These are phyloP conservation scores for Orbilia ellipsospora DNA, from an alignment of 2,329 filamentous ascomycete species.

Conservation along the genomic window DNA sequence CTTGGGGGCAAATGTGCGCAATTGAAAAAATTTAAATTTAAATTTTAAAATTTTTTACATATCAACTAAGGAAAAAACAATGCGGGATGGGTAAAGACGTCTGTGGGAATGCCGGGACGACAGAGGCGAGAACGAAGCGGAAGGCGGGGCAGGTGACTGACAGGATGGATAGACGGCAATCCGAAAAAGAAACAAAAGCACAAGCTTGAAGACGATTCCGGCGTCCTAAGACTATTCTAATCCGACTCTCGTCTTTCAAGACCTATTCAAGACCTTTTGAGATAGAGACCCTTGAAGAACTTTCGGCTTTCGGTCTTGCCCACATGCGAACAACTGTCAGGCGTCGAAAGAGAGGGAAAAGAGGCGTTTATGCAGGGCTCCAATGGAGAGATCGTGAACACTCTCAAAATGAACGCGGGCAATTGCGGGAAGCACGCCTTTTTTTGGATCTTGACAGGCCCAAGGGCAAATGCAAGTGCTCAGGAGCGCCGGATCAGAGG, in stretches of 20 bases:
- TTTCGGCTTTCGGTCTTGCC: conserved; percentile 48
- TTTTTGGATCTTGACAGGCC: conserved; percentile 44
- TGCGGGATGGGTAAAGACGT: conserved; percentile 10
- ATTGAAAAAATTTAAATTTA: neutral
- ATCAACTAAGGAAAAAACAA: conserved; percentile 17
- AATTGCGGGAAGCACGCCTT: conserved; percentile 51
- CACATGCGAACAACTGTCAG: conserved; percentile 46
- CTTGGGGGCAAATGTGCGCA: conserved; percentile 3
- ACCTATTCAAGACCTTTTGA: conserved; percentile 5
- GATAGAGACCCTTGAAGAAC: neutral
- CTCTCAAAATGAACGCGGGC: conserved; percentile 36
- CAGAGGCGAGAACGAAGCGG: conserved; percentile 41
- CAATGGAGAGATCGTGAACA: conserved; percentile 19
- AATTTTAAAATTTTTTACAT: neutral
- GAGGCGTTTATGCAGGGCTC: conserved; percentile 45
- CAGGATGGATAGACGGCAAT: conserved; percentile 16
- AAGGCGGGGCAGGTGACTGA: conserved; percentile 43
- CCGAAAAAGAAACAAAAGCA: conserved; percentile 15
- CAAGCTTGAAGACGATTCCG: conserved; percentile 7
- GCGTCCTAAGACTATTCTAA: conserved; percentile 5
- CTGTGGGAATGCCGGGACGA: conserved; percentile 26
- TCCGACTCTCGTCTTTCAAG: neutral
- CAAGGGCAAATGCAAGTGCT: conserved; percentile 33
- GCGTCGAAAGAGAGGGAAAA: conserved; percentile 19
- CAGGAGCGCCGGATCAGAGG: conserved; percentile 47